A percentile compares a stretch with the other conserved stretches of the same genome.
These are phyloP conservation scores for Citrus reticulata DNA, from an alignment of 345 rosid species.

Conservation along the genomic window DNA sequence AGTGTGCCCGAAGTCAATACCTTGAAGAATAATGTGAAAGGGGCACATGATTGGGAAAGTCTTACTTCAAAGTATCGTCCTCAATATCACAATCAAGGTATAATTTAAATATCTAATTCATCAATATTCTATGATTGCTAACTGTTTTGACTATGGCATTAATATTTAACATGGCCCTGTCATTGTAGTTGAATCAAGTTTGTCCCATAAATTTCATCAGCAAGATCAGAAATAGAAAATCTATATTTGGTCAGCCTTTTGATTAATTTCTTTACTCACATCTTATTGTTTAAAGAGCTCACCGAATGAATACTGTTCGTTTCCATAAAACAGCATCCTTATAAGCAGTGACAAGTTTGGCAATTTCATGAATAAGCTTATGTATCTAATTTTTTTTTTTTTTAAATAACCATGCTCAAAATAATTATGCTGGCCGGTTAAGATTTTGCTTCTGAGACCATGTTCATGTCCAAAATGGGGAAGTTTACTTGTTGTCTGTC, in stretches of 20 bases:
- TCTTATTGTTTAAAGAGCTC: neutral
- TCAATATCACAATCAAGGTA: slow-evolving; percentile 79
- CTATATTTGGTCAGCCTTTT: neutral
- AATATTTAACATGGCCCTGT: neutral
- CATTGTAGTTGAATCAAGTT: neutral
- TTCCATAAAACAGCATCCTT: neutral
- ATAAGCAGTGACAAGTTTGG: neutral
- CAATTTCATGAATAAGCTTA: neutral
- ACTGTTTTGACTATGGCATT: neutral
- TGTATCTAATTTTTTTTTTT: neutral
- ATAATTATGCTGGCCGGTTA: neutral
- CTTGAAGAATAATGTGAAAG: slow-evolving; percentile 25
- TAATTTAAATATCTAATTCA: neutral
- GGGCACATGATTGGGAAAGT: slow-evolving; percentile 51
- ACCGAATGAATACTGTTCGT: too few species aligned
- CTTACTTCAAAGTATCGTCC: slow-evolving; percentile 60
- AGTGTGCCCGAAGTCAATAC: slow-evolving; percentile 18
- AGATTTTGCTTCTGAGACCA: neutral
- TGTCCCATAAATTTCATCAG: neutral
- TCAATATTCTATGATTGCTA: neutral
- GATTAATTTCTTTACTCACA: neutral
- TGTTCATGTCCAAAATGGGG: neutral
- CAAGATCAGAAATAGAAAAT: neutral
- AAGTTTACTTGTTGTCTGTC: neutral
- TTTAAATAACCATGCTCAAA: neutral